Evolutionary conservation across 2,329 filamentous ascomycete genomes (phyloP).

Genomic region (Neurospora sp.): DNA sequence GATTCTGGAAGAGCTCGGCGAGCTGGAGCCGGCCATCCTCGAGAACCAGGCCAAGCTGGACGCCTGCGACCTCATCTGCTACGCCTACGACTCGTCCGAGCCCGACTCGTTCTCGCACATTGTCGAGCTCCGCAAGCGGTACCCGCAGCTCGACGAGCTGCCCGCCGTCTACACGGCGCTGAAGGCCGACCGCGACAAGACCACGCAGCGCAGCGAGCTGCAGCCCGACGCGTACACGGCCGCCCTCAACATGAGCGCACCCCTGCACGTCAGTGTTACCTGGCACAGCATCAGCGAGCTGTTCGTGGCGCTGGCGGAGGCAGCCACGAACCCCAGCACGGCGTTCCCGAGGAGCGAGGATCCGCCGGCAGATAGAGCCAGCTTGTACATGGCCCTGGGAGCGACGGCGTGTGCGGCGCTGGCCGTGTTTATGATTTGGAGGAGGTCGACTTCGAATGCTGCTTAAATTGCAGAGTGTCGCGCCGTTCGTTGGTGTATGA

Average conservation of each 20-base stretch:
- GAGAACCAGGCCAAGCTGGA: slow-evolving; percentile 88
- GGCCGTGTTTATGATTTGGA: slow-evolving; percentile 57
- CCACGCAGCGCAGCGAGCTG: slow-evolving; percentile 82
- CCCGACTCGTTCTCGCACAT: slow-evolving; percentile 94
- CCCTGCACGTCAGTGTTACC: slow-evolving; percentile 86
- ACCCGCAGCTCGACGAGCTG: slow-evolving; percentile 77
- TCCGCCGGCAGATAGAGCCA: slow-evolving; percentile 71
- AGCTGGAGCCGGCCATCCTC: slow-evolving; percentile 87
- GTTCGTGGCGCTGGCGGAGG: slow-evolving; percentile 85
- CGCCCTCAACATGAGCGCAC: slow-evolving; percentile 76
- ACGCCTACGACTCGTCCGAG: slow-evolving; percentile 93
- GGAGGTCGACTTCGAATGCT: slow-evolving; percentile 38
- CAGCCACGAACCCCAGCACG: slow-evolving; percentile 78
- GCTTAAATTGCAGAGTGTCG: background rate
- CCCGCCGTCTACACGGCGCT: slow-evolving; percentile 87
- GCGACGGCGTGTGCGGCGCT: slow-evolving; percentile 57
- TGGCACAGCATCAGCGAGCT: slow-evolving; percentile 93
- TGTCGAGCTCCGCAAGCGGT: slow-evolving; percentile 66
- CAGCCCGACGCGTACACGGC: slow-evolving; percentile 91
- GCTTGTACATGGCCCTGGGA: slow-evolving; percentile 75
- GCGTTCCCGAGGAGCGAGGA: slow-evolving; percentile 88
- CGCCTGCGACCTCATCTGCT: slow-evolving; percentile 88
- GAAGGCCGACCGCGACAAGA: slow-evolving; percentile 93
- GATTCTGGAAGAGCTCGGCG: slow-evolving; percentile 88
- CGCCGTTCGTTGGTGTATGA: background rate